Conservation (phyloP, 345 rosid species). For the Luvunga scandens region DNA sequence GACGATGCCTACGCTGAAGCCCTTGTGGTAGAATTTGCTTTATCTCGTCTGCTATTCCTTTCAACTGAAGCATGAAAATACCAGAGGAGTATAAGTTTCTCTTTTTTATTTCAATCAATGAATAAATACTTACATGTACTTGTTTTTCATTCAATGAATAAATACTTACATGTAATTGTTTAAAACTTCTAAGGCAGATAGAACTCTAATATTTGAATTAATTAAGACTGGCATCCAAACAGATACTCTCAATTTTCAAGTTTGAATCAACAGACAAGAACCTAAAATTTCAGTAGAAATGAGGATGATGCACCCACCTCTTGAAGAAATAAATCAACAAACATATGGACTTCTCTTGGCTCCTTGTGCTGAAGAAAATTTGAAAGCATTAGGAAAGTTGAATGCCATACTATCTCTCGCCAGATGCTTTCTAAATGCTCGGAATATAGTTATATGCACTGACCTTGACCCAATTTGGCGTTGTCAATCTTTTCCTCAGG, state of each 20-base stretch:
- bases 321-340: conserved; percentile 84
- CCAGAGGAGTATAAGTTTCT: background rate
- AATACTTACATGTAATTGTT: background rate
- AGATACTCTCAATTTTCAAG: background rate
- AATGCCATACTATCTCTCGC: conserved; percentile 9
- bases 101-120: background rate
- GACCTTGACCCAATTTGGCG: conserved; percentile 99
- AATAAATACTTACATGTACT: conserved; percentile 1
- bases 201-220: background rate
- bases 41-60: conserved; percentile 67
- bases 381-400: conserved; percentile 21
- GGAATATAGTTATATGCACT: conserved; percentile 19
- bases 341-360: conserved; percentile 99
- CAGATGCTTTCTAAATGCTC: conserved; percentile 2
- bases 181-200: background rate
- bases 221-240: conserved; percentile 2
- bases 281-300: background rate
- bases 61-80: conserved; percentile 46
- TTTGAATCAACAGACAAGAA: background rate
- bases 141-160: background rate
- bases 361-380: conserved; percentile 86
- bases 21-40: conserved; percentile 88
- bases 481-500: conserved; percentile 83
- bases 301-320: conserved; percentile 55
- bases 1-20: conserved; percentile 64